Base-by-base conservation (phyloP, 1,284 basidiomycete genomes). In the Kalmanozyma brasiliensis region DNA sequence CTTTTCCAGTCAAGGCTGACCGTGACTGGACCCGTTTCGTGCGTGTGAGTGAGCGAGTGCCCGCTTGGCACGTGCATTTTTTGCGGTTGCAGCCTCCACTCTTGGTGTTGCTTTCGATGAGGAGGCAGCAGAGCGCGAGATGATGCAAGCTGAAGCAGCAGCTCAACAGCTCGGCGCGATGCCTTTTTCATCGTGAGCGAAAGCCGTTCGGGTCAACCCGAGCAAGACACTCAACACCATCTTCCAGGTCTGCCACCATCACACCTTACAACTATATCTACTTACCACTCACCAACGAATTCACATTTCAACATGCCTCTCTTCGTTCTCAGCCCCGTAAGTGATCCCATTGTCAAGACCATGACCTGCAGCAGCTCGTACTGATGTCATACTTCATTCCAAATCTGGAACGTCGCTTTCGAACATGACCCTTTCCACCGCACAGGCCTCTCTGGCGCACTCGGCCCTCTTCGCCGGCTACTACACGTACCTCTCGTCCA, bases 401-500 rank as follows among this genome's bases (percentile, higher is more conserved):
- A 11, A 29, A 29, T 23, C 32, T 37, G 22, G 36, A 44, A 45
- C 24, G 2, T 32, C 34, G 16, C 17, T 42, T n/a, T n/a, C n/a
- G n/a, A n/a, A n/a, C n/a, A n/a, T n/a, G n/a, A n/a, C n/a, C n/a
- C n/a, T n/a, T n/a, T n/a, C n/a, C n/a, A n/a, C n/a, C n/a, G n/a
- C n/a, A 9, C 33, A 78, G 76, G 79, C 79, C 65, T 81, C 79
- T 40, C 66, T 82, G 60, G 80, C 73, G 32, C 80, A 82, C 76
- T 79, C 78, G 37, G 78, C 80, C 51, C 73, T 81, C 36, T 82
- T 82, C 32, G 71, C 76, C 16, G 76, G 77, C 23, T 79, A 75
- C 74, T 79, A 79, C 74, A 47, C 74, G 23, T 82, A 75, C 70
- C 73, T 79, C 16, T 62, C 67, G 26, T 41, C 46, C 48, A 80